phyloP scores from a whole-genome alignment of 345 rosid species.

The Aethionema arabicum region DNA sequence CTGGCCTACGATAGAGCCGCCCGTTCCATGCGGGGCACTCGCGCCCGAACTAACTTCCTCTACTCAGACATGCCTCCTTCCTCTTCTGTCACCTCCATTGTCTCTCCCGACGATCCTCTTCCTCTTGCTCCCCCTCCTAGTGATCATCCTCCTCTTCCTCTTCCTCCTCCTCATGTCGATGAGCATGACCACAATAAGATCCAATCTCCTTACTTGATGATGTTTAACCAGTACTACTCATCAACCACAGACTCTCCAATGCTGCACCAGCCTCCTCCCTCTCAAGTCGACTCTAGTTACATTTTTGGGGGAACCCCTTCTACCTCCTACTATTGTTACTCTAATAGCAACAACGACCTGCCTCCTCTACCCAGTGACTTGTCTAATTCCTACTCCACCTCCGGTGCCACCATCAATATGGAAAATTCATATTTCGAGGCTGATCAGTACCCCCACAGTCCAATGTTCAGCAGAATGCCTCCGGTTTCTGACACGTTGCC shows the following conservation, averaged over 20 bases:
- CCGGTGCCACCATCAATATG: neutral
- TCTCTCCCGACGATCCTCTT: slow-evolving; percentile 64
- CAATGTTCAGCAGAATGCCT: slow-evolving; percentile 86
- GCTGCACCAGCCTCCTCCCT: slow-evolving; percentile 25
- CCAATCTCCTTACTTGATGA: slow-evolving; percentile 29
- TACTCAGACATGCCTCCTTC: slow-evolving; percentile 81
- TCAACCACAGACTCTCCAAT: slow-evolving; percentile 30
- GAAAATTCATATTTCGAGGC: slow-evolving; percentile 37
- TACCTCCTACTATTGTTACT: slow-evolving; percentile 14
- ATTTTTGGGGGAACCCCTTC: slow-evolving; percentile 34
- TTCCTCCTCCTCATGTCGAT: slow-evolving; percentile 21
- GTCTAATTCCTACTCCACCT: slow-evolving; percentile 40
- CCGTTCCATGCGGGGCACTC: slow-evolving; percentile 71
- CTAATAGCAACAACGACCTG: slow-evolving; percentile 38
- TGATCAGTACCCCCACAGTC: slow-evolving; percentile 66
- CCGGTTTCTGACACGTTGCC: slow-evolving; percentile 64
- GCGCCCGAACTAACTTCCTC: slow-evolving; percentile 76
- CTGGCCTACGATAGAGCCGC: slow-evolving; percentile 84
- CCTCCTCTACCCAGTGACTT: slow-evolving; percentile 53
- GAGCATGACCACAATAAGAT: slow-evolving; percentile 13
- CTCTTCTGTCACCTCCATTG: slow-evolving; percentile 70
- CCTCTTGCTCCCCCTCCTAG: slow-evolving; percentile 13
- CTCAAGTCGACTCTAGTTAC: slow-evolving; percentile 30
- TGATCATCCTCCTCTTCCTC: slow-evolving; percentile 13
- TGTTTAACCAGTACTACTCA: slow-evolving; percentile 25